Evolutionary conservation across 2,329 filamentous ascomycete genomes (phyloP), one percentile per base, ranked within the genome.

Genomic region (Pyrenophora seminiperda): DNA sequence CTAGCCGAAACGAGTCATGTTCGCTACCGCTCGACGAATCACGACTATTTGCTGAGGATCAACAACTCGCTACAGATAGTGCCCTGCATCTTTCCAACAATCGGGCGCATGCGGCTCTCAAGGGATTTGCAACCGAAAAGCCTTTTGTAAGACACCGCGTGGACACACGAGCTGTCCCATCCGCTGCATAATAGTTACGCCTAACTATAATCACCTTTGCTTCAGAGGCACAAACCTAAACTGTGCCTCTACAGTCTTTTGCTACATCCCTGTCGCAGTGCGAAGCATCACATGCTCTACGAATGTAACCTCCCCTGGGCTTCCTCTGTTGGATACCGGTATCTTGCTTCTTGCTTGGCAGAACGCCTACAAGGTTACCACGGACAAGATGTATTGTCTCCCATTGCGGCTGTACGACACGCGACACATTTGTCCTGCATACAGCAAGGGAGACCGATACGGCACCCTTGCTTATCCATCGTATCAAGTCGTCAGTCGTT

Each of bases 1-100:
- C 62, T 67, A 63, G 47, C 66, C 53, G 36, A 38, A 65, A 61
- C 40, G 22, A 53, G 63, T 19, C 27, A 52, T 51, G 17, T 41
- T 32, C 20, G 42, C 42, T 39, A 11, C 30, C 22, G 5, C 37
- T 52, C 7, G 36, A 49, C 65, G 54, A 68, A 70, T 70, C 62
- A 68, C 31, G 52, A 64, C 59, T 49, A 63, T 66, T 59, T 54
- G 41, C 48, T 48, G 46, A 40, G 31, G 41, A 32, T 41, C 41
- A 44, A 55, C 53, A 60, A 57, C 60, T 56, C 47, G 40, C 36
- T 48, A 40, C 41, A 32, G 46, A 52, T 62, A 61, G 59, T 55
- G 55, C 40, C 38, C 51, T 57, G 54, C 48, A 40, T n/a, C 45
- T 18, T 42, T 43, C 29, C 38, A 47, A 60, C 59, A 44, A 62